A percentile compares a stretch with the other conserved stretches of the same genome.
These are phyloP conservation scores for Beauveria sp. DNA, from an alignment of 2,329 filamentous ascomycete genomes.

Conservation along the genomic window DNA sequence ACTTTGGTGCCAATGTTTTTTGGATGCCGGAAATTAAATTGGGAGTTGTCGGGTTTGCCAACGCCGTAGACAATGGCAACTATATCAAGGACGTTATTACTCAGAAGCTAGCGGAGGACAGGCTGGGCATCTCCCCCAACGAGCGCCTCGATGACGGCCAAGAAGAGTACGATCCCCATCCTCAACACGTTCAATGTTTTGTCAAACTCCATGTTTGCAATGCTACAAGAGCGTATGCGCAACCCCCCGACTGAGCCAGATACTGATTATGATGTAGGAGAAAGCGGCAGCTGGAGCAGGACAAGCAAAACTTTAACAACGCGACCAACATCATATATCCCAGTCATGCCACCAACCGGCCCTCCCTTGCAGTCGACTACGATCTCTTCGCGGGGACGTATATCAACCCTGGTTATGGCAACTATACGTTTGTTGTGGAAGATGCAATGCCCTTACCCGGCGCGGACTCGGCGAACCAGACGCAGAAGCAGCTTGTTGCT, in stretches of 20 bases:
- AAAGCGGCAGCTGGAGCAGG: background rate
- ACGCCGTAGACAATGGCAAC: constrained; percentile 32
- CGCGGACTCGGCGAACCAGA: too few relatives aligned
- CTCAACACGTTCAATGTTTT: too few relatives aligned
- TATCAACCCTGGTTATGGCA: constrained; percentile 33
- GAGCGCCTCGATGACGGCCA: constrained; percentile 4
- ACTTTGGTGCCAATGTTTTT: constrained; percentile 13
- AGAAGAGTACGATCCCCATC: too few relatives aligned
- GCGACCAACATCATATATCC: background rate
- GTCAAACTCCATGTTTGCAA: too few relatives aligned
- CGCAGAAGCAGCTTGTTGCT: background rate
- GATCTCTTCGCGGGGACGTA: constrained; percentile 30
- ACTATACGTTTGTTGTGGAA: background rate
- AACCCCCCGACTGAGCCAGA: too few relatives aligned
- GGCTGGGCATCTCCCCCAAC: constrained; percentile 3
- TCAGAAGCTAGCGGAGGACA: constrained; percentile 16
- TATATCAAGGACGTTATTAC: constrained; percentile 13
- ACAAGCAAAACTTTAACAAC: background rate
- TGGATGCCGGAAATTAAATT: constrained; percentile 15
- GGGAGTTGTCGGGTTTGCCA: constrained; percentile 19
- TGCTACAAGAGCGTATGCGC: too few relatives aligned
- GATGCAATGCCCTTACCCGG: background rate
- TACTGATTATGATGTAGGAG: background rate
- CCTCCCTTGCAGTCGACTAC: constrained; percentile 24
- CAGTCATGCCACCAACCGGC: background rate